Percentiles rank a stretch among this genome's conserved stretches.
These are phyloP conservation scores for Neoboletus subvelutipes DNA, from an alignment of 768 basidiomycete genomes.

Conservation along the genomic window DNA sequence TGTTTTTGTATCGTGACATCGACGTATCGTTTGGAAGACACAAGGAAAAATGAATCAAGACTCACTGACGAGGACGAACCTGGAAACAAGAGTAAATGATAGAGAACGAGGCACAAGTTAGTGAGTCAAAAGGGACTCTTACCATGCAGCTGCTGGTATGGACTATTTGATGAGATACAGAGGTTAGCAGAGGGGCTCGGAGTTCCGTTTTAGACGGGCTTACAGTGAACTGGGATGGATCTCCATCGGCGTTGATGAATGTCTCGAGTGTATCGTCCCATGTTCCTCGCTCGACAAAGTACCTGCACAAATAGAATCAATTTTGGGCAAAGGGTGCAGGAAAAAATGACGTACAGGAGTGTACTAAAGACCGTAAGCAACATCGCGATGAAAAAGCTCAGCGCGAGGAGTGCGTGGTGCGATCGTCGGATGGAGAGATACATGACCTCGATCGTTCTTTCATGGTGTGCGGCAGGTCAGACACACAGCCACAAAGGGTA, in stretches of 20 bases:
- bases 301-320: slow-evolving; percentile 40
- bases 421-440: slow-evolving; percentile 83
- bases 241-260: slow-evolving; percentile 84
- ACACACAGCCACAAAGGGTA: neutral
- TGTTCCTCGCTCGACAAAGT: slow-evolving; percentile 86
- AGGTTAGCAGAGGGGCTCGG: neutral
- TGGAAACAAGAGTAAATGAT: slow-evolving; percentile 8
- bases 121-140: slow-evolving; percentile 20
- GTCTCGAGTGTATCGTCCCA: slow-evolving; percentile 82
- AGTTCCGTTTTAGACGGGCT: slow-evolving; percentile 16
- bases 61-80: slow-evolving; percentile 80
- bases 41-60: slow-evolving; percentile 17
- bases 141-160: slow-evolving; percentile 80
- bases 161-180: slow-evolving; percentile 36
- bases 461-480: neutral
- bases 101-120: neutral
- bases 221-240: slow-evolving; percentile 76
- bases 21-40: neutral
- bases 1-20: slow-evolving; percentile 22
- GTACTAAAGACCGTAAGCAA: slow-evolving; percentile 87
- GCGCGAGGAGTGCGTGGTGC: slow-evolving; percentile 82
- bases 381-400: slow-evolving; percentile 88
- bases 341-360: slow-evolving; percentile 52
- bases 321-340: neutral
- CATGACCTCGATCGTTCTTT: slow-evolving; percentile 89